These are phyloP conservation scores for Mortierella polycephala DNA, from an alignment of 371 early-diverging fungal genomes.

Conservation along the genomic window DNA sequence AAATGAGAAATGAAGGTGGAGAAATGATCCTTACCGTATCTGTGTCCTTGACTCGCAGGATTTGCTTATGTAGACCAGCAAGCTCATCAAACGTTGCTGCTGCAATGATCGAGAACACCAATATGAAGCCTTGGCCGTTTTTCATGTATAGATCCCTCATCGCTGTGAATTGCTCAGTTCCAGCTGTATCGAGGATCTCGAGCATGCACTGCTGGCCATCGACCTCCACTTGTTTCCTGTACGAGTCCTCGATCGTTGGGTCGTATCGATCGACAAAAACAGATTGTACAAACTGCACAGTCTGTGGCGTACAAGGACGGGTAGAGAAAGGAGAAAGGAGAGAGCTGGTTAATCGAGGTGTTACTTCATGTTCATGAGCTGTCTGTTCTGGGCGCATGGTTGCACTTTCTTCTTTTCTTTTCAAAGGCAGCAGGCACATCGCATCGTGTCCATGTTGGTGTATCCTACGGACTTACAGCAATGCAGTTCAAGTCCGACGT, in stretches of 20 bases:
- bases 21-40: constrained; percentile 70
- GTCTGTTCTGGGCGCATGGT: too few relatives aligned
- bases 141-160: constrained; percentile 95
- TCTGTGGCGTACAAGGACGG: too few relatives aligned
- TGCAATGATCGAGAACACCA: constrained; percentile 89
- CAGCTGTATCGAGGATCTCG: constrained; percentile 91
- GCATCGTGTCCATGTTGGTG: too few relatives aligned
- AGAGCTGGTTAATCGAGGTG: too few relatives aligned
- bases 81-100: constrained; percentile 86
- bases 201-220: constrained; percentile 89
- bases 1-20: neutral
- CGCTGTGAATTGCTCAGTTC: constrained; percentile 90
- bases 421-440: too few relatives aligned
- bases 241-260: constrained; percentile 93
- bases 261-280: constrained; percentile 93
- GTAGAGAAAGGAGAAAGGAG: too few relatives aligned
- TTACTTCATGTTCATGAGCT: too few relatives aligned
- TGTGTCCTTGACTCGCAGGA: constrained; percentile 83
- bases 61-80: constrained; percentile 81
- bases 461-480: too few relatives aligned
- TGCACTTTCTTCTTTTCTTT: too few relatives aligned
- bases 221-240: constrained; percentile 89
- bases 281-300: constrained; percentile 92
- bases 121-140: constrained; percentile 89
- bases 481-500: too few relatives aligned